Base-by-base conservation (phyloP, 345 rosid genomes). In the Anacardium occidentale region DNA sequence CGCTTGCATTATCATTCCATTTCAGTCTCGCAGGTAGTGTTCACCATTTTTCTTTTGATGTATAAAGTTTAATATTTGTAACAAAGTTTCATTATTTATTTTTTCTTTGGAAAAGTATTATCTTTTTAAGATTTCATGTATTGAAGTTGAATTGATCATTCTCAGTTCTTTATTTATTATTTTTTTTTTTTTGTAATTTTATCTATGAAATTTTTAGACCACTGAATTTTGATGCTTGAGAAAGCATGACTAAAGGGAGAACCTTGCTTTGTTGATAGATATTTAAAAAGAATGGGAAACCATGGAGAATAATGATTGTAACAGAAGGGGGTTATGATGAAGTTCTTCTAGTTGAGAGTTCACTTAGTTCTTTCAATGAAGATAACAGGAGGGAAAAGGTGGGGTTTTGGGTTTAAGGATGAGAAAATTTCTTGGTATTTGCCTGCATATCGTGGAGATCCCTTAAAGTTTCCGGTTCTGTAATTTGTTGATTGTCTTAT, bases 21-120 rank as follows among this genome's bases (percentile, higher is more conserved):
- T 52, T 66, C 82, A 60, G 21, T 85, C 87, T 55, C 73, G 62
- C 51, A 86, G 93, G 90, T 91, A 11, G 10, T 1, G 4, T 67
- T 65, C 1, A 29, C 11, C 0, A n/a, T 5, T 20, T 34, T 37
- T 7, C 0, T 29, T 52, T 52, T 44, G 24, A 47, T 17, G 5
- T 7, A 7, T 0, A 64, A 22, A 64, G 1, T 18, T 14, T 45
- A 0, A 53, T 67, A 6, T 53, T n/a, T 4, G 18, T 32, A 20
- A 8, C 17, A 37, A 13, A 29, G 6, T 11, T 21, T 2, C 25
- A 5, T 20, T 10, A 18, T n/a, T 53, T 10, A 18, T n/a, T 53
- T 22, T 6, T 26, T 64, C 4, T 60, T 14, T 72, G 14, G 5
- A 0, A 3, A 76, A 1, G n/a, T n/a, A 7, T 20, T 21, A 29